These are phyloP conservation scores for Jackrogersella multiformis DNA, from an alignment of 495 filamentous ascomycete genomes.

Conservation along the genomic window DNA sequence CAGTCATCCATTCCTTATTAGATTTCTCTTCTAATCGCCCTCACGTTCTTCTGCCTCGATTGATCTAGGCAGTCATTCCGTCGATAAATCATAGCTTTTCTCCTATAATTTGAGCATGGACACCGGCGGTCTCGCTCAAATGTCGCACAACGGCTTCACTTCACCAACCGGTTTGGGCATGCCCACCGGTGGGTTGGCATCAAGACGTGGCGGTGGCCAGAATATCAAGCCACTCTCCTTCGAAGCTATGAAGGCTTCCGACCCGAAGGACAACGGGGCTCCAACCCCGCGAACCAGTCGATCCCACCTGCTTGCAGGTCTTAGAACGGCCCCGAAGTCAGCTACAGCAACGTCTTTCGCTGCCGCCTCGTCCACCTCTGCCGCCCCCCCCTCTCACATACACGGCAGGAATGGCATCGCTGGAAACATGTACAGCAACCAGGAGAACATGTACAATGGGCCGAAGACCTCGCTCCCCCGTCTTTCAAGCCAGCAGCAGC, in stretches of 20 bases:
- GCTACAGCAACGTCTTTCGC: slow-evolving; percentile 71
- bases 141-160: slow-evolving; percentile 87
- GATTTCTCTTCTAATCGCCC: slow-evolving; percentile 46
- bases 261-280: slow-evolving; percentile 60
- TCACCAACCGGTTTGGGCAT: slow-evolving; percentile 75
- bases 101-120: slow-evolving; percentile 75
- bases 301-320: slow-evolving; percentile 90
- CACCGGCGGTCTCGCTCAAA: slow-evolving; percentile 99
- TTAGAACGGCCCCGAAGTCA: slow-evolving; percentile 93
- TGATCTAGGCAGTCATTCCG: slow-evolving; percentile 25
- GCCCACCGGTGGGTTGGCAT: slow-evolving; percentile 81
- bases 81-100: slow-evolving; percentile 29
- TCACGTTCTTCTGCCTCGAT: slow-evolving; percentile 26
- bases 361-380: slow-evolving; percentile 66
- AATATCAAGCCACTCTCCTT: slow-evolving; percentile 88
- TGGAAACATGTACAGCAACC: slow-evolving; percentile 58
- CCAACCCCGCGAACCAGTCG: slow-evolving; percentile 93
- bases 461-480: slow-evolving; percentile 64
- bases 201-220: slow-evolving; percentile 73
- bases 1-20: slow-evolving; percentile 47
- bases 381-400: slow-evolving; percentile 48
- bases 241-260: slow-evolving; percentile 64
- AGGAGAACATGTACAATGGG: slow-evolving; percentile 53
- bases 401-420: slow-evolving; percentile 58
- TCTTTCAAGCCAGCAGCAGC: slow-evolving; percentile 49